Base-by-base conservation (phyloP, 129 eudicot species). In the Solidago caesia region DNA sequence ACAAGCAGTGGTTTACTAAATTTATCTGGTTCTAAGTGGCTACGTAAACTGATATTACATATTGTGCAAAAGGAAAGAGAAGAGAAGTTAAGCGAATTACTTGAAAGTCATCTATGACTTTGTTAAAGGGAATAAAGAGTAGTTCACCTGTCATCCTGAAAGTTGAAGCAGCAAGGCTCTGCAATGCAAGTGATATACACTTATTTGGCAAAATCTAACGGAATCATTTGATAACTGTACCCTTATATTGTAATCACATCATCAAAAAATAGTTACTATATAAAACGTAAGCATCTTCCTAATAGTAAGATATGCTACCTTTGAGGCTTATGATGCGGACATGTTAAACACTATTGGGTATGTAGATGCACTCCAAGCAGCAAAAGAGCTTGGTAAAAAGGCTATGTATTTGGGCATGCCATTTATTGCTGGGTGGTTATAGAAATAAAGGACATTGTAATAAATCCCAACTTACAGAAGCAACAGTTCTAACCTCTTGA, bases 281-380 rank as follows among this genome's bases (percentile, higher is more conserved):
- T 5, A 11, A 46, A 45, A 62, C 43, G 4, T 29, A 49, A 49
- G 56, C 71, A 14, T 71, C 48, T 41, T 57, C 72, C 70, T 49
- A 69, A 75, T 15, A 33, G 4, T 56, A 15, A 57, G 42, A 33
- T 26, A 46, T 69, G 63, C 58, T 33, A 48, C 21, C 77, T 84
- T n/a, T n/a, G n/a, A n/a, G n/a, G 99, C 99, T n/a, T 95, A 91
- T 75, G 99, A 97, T 62, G 90, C 87, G 77, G 99, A 95, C 74
- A 95, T 91, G 97, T 82, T 95, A 78, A 91, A 82, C 79, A 95
- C 99, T 49, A 91, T 95, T 81, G 99, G 99, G 15, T 95, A 95
- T 57, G 91, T 95, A 78, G 91, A 95, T 82, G 83, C 91, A 70
- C 82, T 96, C 55, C 97, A 89, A 76, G 87, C 97, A 49, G 96